Percentiles rank a stretch among this genome's conserved stretches.
phyloP scores from a whole-genome alignment of 108 stramenopile species.

The Skeletonema tropicum region DNA sequence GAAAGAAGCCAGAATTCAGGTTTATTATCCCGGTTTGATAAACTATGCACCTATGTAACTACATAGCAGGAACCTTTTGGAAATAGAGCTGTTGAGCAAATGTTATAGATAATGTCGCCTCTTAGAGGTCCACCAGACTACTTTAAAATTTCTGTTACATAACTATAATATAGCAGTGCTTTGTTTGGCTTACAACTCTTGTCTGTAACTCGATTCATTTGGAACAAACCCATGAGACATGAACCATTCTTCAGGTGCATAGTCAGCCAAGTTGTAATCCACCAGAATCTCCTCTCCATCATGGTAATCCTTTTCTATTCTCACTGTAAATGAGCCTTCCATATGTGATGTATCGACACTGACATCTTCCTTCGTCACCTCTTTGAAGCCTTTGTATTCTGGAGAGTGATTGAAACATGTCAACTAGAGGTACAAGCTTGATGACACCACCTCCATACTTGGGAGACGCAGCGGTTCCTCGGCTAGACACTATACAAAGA shows the following conservation, averaged over 20 bases:
- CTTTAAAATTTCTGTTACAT: no score
- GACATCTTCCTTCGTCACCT: not conserved
- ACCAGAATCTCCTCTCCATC: not conserved
- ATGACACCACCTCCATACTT: slow-evolving; percentile 2
- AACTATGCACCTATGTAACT: not conserved
- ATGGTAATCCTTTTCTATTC: not conserved
- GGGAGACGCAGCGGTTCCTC: slow-evolving; percentile 6
- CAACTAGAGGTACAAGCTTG: slow-evolving; percentile 4
- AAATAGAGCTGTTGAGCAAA: no score
- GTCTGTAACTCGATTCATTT: not conserved
- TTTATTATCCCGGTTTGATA: not conserved
- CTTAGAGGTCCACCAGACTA: no score
- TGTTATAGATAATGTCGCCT: no score
- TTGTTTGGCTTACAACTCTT: not conserved
- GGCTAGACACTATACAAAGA: slow-evolving; percentile 7
- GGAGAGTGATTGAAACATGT: slow-evolving; percentile 4
- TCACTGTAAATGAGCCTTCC: not conserved
- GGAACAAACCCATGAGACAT: slow-evolving; percentile 9
- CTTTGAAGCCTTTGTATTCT: not conserved
- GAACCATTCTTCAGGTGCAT: not conserved
- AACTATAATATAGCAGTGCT: no score
- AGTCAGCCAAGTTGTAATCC: slow-evolving; percentile 13
- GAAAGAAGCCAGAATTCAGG: slow-evolving; percentile 4
- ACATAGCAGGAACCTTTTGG: no score
- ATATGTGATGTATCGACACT: not conserved